These are phyloP conservation scores for Candida jianshihensis DNA, from an alignment of 805 yeast species.

Conservation along the genomic window DNA sequence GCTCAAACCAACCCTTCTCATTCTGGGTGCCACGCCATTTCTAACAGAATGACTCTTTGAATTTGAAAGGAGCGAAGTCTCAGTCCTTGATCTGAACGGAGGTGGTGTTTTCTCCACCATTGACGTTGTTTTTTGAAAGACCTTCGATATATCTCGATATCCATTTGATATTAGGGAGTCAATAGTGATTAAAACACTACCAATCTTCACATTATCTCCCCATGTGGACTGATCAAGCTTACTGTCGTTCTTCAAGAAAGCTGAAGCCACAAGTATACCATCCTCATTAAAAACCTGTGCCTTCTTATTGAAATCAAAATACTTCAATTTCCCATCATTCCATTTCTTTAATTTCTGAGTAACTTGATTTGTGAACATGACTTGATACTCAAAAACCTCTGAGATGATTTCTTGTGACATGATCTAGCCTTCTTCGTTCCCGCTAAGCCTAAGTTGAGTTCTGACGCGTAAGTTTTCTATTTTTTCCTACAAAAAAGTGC, in stretches of 20 bases:
- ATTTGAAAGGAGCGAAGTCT: too few relatives aligned
- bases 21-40: too few relatives aligned
- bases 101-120: conserved; percentile 1
- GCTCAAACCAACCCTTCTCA: conserved; percentile 17
- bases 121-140: conserved; percentile 7
- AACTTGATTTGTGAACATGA: conserved; percentile 16
- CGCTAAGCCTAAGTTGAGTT: too few relatives aligned
- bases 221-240: conserved; percentile 5
- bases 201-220: conserved; percentile 14
- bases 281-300: conserved; percentile 12
- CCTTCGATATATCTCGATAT: conserved; percentile 13
- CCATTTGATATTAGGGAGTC: conserved; percentile 8
- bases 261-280: conserved; percentile 10
- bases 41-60: too few relatives aligned
- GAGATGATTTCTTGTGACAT: conserved; percentile 20
- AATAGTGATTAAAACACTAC: conserved; percentile 11
- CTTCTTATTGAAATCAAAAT: conserved; percentile 18
- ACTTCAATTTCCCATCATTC: conserved; percentile 19
- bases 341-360: conserved; percentile 18
- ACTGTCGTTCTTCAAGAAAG: conserved; percentile 10
- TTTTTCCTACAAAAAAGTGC: neutral
- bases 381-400: conserved; percentile 15
- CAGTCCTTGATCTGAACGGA: neutral
- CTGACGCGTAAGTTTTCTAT: neutral
- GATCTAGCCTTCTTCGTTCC: neutral